Percentiles rank a stretch among this genome's conserved stretches.
Conservation (phyloP, 768 basidiomycete species). For the Rickenella mellea region DNA sequence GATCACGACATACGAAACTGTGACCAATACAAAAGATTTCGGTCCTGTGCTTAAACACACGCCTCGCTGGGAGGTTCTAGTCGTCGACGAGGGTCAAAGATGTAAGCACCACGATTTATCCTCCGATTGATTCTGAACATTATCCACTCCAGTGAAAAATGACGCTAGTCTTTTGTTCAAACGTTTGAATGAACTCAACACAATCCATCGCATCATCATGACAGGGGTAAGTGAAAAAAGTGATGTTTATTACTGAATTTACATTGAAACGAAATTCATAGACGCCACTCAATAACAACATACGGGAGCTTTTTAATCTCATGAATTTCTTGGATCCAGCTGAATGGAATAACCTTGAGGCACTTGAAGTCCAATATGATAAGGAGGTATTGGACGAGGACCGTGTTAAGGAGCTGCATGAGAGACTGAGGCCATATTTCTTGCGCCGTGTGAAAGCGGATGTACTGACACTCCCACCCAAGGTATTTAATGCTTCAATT, state of each 20-base stretch:
- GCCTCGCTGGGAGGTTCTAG: slow-evolving; percentile 88
- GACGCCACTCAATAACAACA: slow-evolving; percentile 96
- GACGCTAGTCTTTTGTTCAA: slow-evolving; percentile 73
- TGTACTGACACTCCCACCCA: slow-evolving; percentile 84
- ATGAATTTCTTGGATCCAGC: slow-evolving; percentile 88
- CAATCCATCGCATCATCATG: slow-evolving; percentile 76
- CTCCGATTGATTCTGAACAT: slow-evolving; percentile 6
- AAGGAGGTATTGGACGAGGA: slow-evolving; percentile 74
- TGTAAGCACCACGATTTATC: slow-evolving; percentile 26
- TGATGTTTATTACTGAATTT: background rate
- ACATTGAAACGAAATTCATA: slow-evolving; percentile 16
- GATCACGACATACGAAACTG: slow-evolving; percentile 86
- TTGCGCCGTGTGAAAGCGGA: slow-evolving; percentile 89
- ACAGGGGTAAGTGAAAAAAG: slow-evolving; percentile 52
- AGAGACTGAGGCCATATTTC: slow-evolving; percentile 79
- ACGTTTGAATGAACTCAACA: slow-evolving; percentile 71
- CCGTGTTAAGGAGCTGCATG: slow-evolving; percentile 71
- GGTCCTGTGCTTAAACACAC: slow-evolving; percentile 65
- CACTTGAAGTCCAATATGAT: slow-evolving; percentile 64
- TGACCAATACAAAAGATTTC: slow-evolving; percentile 64
- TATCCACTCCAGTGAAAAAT: slow-evolving; percentile 57
- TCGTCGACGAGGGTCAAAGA: slow-evolving; percentile 91
- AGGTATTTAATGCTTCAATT: slow-evolving; percentile 37
- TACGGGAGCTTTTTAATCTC: slow-evolving; percentile 91
- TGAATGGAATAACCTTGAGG: slow-evolving; percentile 69